phyloP scores from a whole-genome alignment of 768 basidiomycete genomes.

The Phallus indusiatus region DNA sequence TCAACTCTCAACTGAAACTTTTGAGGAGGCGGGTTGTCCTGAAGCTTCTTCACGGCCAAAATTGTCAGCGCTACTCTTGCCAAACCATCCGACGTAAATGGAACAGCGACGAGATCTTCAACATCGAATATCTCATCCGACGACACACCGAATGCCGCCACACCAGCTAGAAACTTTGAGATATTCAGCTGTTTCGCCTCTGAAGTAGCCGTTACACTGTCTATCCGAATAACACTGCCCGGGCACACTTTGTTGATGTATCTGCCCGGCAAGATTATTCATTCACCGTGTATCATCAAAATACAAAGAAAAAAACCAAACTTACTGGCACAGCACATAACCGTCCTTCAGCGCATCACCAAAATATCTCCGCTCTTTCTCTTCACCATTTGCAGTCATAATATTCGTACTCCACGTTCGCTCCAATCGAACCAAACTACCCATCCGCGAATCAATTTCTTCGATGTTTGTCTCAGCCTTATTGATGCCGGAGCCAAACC shows the following conservation, averaged over 20 bases:
- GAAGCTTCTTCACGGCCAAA: constrained; percentile 52
- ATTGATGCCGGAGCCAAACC: neutral
- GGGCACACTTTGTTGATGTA: constrained; percentile 72
- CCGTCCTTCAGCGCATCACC: constrained; percentile 75
- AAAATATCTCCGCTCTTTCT: constrained; percentile 65
- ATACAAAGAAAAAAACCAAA: constrained; percentile 20
- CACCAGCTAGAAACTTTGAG: constrained; percentile 70
- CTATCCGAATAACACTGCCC: constrained; percentile 48
- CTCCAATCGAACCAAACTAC: constrained; percentile 56
- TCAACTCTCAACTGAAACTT: constrained; percentile 30
- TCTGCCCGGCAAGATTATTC: constrained; percentile 32
- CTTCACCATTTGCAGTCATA: constrained; percentile 50
- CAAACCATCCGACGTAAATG: constrained; percentile 41
- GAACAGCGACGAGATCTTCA: constrained; percentile 49
- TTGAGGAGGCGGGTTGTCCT: constrained; percentile 42
- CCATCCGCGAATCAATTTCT: constrained; percentile 61
- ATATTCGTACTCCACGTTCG: constrained; percentile 64
- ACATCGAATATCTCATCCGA: constrained; percentile 56
- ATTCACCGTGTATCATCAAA: constrained; percentile 15
- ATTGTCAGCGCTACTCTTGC: constrained; percentile 70
- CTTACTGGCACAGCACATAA: constrained; percentile 84
- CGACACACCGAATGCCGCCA: constrained; percentile 54
- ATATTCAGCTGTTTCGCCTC: constrained; percentile 39
- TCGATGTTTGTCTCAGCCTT: constrained; percentile 43
- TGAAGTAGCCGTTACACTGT: constrained; percentile 46